Evolutionary conservation across 1,284 basidiomycete species (phyloP).

Genomic region (Chalciporus sp.): DNA sequence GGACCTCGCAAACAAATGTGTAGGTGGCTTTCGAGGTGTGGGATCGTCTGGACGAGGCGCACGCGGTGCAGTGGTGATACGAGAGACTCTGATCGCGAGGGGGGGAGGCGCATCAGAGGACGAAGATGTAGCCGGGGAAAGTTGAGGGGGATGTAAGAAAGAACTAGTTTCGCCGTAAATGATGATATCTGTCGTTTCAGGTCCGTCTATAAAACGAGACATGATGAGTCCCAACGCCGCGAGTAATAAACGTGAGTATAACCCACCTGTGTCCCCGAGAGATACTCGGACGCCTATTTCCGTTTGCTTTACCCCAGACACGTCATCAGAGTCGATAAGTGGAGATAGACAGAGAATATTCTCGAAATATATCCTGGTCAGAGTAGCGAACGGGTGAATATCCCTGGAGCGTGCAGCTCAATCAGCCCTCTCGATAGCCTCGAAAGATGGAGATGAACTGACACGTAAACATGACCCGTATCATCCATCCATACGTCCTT

Average conservation of each 20-base stretch:
- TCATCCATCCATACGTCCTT: constrained; percentile 62
- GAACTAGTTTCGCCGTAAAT: constrained; percentile 56
- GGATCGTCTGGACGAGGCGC: constrained; percentile 75
- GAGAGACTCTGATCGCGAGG: constrained; percentile 58
- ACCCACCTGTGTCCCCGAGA: constrained; percentile 65
- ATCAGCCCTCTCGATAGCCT: neutral
- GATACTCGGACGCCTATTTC: constrained; percentile 63
- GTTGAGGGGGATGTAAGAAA: constrained; percentile 16
- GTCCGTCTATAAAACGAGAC: constrained; percentile 46
- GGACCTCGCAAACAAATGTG: constrained; percentile 30
- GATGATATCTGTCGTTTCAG: constrained; percentile 67
- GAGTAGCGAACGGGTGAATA: constrained; percentile 64
- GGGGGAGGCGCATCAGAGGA: constrained; percentile 20
- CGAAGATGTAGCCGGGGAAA: constrained; percentile 18
- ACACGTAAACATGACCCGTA: constrained; percentile 64
- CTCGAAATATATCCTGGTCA: constrained; percentile 69
- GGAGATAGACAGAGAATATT: constrained; percentile 62
- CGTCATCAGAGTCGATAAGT: constrained; percentile 34
- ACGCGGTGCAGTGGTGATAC: constrained; percentile 48
- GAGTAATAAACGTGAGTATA: neutral
- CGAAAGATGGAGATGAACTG: constrained; percentile 28
- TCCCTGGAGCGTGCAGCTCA: constrained; percentile 46
- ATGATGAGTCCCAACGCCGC: neutral
- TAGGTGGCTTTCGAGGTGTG: constrained; percentile 66
- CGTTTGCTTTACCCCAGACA: constrained; percentile 28